These are phyloP conservation scores for Boletus semigastroideus DNA, from an alignment of 1,284 basidiomycete species.

Conservation along the genomic window DNA sequence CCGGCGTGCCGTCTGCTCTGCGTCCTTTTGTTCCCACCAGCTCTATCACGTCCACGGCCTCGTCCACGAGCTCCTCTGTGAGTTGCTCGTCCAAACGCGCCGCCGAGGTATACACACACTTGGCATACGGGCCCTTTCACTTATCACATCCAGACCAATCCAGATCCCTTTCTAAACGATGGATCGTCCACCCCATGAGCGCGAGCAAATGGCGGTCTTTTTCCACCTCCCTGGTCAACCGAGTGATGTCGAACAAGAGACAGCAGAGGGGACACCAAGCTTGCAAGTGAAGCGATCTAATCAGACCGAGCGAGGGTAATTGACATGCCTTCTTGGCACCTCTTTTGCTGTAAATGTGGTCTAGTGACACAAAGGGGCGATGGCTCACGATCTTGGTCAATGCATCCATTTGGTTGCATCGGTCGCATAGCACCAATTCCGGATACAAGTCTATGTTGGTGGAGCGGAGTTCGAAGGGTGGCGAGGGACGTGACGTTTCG, in stretches of 20 bases:
- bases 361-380: too few relatives aligned
- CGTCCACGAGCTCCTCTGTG: neutral
- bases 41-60: slow-evolving; percentile 9
- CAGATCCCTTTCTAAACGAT: neutral
- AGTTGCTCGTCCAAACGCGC: too few relatives aligned
- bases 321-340: too few relatives aligned
- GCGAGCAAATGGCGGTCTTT: neutral
- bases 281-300: neutral
- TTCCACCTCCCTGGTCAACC: neutral
- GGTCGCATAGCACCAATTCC: too few relatives aligned
- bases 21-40: neutral
- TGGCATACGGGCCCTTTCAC: slow-evolving; percentile 3
- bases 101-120: slow-evolving; percentile 11
- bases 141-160: neutral
- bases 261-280: slow-evolving; percentile 11
- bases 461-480: too few relatives aligned
- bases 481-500: too few relatives aligned
- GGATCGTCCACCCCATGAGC: slow-evolving; percentile 5
- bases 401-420: too few relatives aligned
- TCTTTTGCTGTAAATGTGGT: too few relatives aligned
- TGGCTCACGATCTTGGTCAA: too few relatives aligned
- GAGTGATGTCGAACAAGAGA: slow-evolving; percentile 11
- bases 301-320: too few relatives aligned
- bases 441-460: too few relatives aligned
- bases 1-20: too few relatives aligned